Percentiles rank a stretch among this genome's conserved stretches.
Evolutionary conservation across 768 basidiomycete genomes (phyloP).

Genomic region (Kwoniella sp.): DNA sequence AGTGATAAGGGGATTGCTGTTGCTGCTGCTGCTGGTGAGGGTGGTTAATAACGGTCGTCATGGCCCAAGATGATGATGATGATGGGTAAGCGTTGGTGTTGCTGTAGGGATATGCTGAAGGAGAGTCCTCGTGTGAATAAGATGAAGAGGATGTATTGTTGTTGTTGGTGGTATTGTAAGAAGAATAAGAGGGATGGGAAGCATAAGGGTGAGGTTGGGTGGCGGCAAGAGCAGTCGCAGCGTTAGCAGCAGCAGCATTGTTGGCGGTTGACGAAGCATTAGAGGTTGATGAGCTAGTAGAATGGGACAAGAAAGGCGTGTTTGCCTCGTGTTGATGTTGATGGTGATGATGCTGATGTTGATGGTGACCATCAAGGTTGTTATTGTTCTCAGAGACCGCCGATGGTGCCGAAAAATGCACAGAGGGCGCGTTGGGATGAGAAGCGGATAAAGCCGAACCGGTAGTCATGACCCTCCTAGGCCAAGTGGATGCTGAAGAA

Average conservation of each 20-base stretch:
- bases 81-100: neutral
- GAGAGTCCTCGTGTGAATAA: slow-evolving; percentile 8
- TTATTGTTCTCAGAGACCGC: slow-evolving; percentile 23
- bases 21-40: slow-evolving; percentile 11
- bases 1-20: slow-evolving; percentile 24
- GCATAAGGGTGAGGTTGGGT: slow-evolving; percentile 20
- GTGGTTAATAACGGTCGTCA: neutral
- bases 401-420: slow-evolving; percentile 19
- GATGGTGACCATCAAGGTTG: slow-evolving; percentile 4
- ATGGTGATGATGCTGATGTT: slow-evolving; percentile 16
- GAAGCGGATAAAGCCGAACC: slow-evolving; percentile 7
- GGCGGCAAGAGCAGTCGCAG: too few relatives aligned
- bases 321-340: slow-evolving; percentile 26
- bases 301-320: slow-evolving; percentile 20
- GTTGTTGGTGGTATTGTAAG: slow-evolving; percentile 1
- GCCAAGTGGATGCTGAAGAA: slow-evolving; percentile 17
- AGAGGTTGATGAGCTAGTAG: slow-evolving; percentile 3
- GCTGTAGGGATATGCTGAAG: neutral
- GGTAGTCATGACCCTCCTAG: slow-evolving; percentile 27
- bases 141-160: slow-evolving; percentile 1
- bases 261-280: slow-evolving; percentile 3
- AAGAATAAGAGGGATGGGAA: slow-evolving; percentile 5
- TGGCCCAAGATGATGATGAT: slow-evolving; percentile 11
- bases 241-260: too few relatives aligned
- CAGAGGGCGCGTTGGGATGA: slow-evolving; percentile 11